phyloP scores from a whole-genome alignment of 75 land plant species.

The Selaginella moellendorffii region DNA sequence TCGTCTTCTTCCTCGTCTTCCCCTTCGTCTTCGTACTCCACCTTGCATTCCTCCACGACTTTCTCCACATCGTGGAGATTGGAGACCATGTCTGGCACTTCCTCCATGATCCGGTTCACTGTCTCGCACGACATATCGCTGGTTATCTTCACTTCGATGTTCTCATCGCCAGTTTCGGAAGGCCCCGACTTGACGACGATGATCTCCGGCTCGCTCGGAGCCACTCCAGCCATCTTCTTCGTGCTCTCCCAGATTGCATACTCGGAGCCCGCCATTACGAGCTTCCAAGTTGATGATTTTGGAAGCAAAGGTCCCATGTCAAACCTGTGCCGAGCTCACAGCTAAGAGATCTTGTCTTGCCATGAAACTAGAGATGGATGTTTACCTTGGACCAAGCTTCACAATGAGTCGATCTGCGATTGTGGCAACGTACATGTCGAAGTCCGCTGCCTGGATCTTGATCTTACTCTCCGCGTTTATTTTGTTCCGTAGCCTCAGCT shows the following conservation, averaged over 20 bases:
- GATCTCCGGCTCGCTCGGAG: background rate
- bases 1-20: background rate
- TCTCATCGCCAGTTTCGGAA: background rate
- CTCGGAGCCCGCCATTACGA: constrained; percentile 7
- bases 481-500: background rate
- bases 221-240: background rate
- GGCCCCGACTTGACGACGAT: background rate
- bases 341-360: background rate
- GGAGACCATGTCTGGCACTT: background rate
- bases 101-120: background rate
- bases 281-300: constrained; percentile 6
- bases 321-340: constrained; percentile 7
- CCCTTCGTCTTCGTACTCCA: background rate
- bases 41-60: background rate
- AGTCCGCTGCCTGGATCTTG: background rate
- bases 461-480: constrained; percentile 6
- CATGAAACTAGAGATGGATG: background rate
- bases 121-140: background rate
- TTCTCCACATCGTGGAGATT: background rate
- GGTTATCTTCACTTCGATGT: background rate
- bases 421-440: constrained; percentile 7
- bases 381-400: background rate
- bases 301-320: constrained; percentile 14
- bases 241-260: constrained; percentile 12
- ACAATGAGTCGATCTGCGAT: background rate